Base-by-base conservation (phyloP, 2,329 filamentous ascomycete species). In the Graphilbum sp. region DNA sequence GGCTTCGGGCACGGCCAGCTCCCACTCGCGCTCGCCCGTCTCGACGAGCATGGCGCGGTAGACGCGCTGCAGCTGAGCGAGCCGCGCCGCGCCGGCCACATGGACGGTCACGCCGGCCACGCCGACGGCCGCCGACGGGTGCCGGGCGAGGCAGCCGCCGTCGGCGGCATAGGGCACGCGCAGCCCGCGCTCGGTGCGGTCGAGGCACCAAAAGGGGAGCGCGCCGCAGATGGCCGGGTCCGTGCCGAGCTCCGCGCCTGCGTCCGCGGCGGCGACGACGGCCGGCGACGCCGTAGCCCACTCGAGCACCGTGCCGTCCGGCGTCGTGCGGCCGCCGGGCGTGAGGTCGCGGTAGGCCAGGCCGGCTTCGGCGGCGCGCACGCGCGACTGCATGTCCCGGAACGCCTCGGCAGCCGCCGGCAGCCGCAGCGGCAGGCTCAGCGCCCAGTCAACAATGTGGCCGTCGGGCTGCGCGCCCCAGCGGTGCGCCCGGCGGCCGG, bases 181-280 rank as follows among this genome's bases (percentile, higher is more conserved):
- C 2, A 71, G 50, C n/a, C 55, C 46, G 7, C 76, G 53, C 3
- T 63, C 55, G 2, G 75, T 79, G 12, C 69, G 54, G 50, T 82
- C 77, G 34, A 79, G 62, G 47, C 72, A 77, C 62, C 69, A 81
- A 46, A 81, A 81, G 0, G 76, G n/a, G n/a, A n/a, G n/a, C n/a
- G n/a, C n/a, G n/a, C n/a, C n/a, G 77, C 11, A 75, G 49, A 13
- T 56, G 55, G 0, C 75, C 72, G 1, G 45, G 1, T 25, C 24
- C 13, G 44, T 3, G 40, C 33, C 5, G 47, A 47, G 15, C 27
- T 37, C 19, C 21, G 21, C 6, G 21, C 6, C 6, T 24, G 21
- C 27, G 23, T 37, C 16, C 43, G 50, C 12, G 1, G 56, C 55
- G 0, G 58, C 52, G 1, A 13, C 2, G 2, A 24, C 18, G 63